Conservation (phyloP, 768 basidiomycete genomes). For the Lactarius vividus region DNA sequence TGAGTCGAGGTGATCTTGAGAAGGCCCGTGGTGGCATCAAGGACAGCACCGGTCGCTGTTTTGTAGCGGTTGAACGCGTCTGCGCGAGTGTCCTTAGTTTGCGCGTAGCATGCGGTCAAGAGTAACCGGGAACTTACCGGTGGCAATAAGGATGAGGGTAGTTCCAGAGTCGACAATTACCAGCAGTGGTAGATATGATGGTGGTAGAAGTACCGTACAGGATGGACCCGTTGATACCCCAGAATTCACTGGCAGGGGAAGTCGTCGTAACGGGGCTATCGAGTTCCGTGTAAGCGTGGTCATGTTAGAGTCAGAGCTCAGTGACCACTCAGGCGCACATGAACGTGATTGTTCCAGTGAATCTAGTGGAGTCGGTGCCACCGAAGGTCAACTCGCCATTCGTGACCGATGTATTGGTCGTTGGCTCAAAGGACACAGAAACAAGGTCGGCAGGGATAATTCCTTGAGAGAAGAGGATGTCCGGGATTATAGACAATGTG, state of each 20-base stretch:
- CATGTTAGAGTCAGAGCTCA: background rate
- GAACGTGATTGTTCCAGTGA: constrained; percentile 35
- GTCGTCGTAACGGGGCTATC: constrained; percentile 34
- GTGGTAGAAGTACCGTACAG: constrained; percentile 27
- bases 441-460: constrained; percentile 33
- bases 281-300: background rate
- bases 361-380: constrained; percentile 35
- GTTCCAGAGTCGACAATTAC: no score
- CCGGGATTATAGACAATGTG: no score
- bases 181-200: no score
- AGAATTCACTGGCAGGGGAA: constrained; percentile 34
- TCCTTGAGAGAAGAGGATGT: no score
- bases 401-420: constrained; percentile 23
- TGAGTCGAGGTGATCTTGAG: no score
- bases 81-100: no score
- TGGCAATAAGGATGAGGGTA: no score
- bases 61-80: no score
- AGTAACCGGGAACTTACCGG: no score
- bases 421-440: constrained; percentile 36
- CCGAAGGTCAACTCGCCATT: constrained; percentile 42
- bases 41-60: no score
- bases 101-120: no score
- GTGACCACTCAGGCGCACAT: constrained; percentile 25
- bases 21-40: no score
- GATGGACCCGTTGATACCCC: constrained; percentile 38